Evolutionary conservation across 306 rosid genomes (phyloP), one percentile per base, ranked within the genome.

Genomic region (Lathyrus oleraceus): DNA sequence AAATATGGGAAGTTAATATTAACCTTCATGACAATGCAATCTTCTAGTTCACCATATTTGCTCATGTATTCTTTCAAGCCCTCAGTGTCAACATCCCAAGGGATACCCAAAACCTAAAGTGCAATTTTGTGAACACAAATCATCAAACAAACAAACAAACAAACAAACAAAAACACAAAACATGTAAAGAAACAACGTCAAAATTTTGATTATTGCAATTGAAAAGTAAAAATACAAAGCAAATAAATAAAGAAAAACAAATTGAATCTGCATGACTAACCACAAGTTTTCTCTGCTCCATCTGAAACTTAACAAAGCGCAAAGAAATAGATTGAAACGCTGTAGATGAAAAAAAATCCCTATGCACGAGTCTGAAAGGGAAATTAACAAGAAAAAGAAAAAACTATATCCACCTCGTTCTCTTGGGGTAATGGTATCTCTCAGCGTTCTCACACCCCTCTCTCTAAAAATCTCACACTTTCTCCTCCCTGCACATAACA

Each of bases 281-380:
- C 96, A 92, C 97, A 25, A 92, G 95, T 83, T 92, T 92, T 44
- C 95, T 87, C 61, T 92, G 95, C 74, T 92, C 97, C 97, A 92
- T 91, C 63, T 49, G 21, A 35, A 8, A 49, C 47, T 73, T 13
- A 52, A 65, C 64, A 21, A 61, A 54, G 61, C 23, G 4, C 44
- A 65, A 64, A 44, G 59, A 17, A 38, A 19, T 30, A 61, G 30
- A 61, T 10, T 61, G 67, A 64, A 72, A 61, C 21, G 35, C 68
- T 8, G 77, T 30, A 58, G 70, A n/a, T n/a, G n/a, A 59, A 15
- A 44, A 21, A 79, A 80, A 82, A 84, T 82, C 88, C 69, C 78
- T 75, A 75, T 38, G 67, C 44, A 60, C 15, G 28, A 35, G 27
- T 60, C 44, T 32, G 65, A 61, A 19, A 45, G 4, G 68, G 38